These are phyloP conservation scores for Pyricularia sp. DNA, from an alignment of 2,329 filamentous ascomycete species.

Conservation along the genomic window DNA sequence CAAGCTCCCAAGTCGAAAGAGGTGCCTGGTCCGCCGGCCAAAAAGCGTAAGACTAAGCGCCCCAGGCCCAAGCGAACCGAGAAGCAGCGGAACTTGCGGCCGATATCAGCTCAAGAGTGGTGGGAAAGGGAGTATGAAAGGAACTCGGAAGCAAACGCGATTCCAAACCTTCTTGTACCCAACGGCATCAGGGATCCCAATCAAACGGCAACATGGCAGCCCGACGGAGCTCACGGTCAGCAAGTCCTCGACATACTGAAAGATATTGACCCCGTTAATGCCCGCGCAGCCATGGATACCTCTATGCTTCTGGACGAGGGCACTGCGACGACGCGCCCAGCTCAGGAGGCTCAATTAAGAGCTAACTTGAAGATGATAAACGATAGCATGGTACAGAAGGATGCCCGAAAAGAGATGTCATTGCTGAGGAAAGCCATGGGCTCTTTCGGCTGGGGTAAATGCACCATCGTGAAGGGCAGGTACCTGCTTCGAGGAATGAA, in stretches of 20 bases:
- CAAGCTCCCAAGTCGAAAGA: not conserved
- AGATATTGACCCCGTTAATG: constrained; percentile 5
- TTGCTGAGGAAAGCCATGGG: not conserved
- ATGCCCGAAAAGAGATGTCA: not conserved
- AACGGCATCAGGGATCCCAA: not conserved
- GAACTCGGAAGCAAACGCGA: not conserved
- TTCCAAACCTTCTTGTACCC: not conserved
- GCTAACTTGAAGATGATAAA: not conserved
- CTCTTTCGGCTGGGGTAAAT: constrained; percentile 1
- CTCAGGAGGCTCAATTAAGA: not conserved
- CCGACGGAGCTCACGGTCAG: not conserved
- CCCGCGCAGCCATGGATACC: constrained; percentile 3
- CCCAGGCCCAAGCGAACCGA: not conserved
- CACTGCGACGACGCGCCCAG: not conserved
- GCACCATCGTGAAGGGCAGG: not conserved
- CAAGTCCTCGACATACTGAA: constrained; percentile 4
- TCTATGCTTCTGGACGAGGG: not conserved
- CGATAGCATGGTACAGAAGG: not conserved
- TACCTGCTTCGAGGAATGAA: constrained; percentile 35
- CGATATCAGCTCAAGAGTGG: not conserved
- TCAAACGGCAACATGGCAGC: not conserved
- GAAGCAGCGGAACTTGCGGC: not conserved
- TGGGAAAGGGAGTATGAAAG: constrained; percentile 2
- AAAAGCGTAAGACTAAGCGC: not conserved
- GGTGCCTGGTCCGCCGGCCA: not conserved